Evolutionary conservation across 2,329 filamentous ascomycete genomes (phyloP).

Genomic region (Alternaria rosae): DNA sequence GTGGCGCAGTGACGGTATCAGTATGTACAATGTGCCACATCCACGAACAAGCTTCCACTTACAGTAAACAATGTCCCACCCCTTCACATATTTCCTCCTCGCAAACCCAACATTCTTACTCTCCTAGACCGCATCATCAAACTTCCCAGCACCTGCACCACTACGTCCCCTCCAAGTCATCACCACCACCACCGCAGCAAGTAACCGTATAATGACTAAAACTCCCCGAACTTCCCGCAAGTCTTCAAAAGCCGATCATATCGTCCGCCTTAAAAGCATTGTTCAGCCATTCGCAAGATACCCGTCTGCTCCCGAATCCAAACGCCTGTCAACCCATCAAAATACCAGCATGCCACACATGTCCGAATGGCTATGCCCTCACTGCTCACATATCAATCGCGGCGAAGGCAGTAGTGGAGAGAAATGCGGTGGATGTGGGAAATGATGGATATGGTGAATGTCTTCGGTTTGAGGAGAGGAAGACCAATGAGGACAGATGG

Average conservation of each 20-base stretch:
- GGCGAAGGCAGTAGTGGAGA: background rate
- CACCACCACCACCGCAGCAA: no score
- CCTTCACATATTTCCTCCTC: background rate
- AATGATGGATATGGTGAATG: no score
- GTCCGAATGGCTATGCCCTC: conserved; percentile 1
- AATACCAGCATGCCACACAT: background rate
- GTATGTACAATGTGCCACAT: background rate
- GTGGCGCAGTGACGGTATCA: background rate
- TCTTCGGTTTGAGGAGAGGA: no score
- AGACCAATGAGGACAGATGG: no score
- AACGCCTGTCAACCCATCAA: no score
- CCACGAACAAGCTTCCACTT: background rate
- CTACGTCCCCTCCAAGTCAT: background rate
- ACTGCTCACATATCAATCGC: conserved; percentile 1
- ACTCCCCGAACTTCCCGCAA: background rate
- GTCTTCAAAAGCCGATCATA: background rate
- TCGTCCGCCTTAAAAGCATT: background rate
- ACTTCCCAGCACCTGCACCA: background rate
- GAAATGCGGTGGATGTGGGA: background rate
- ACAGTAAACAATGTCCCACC: background rate
- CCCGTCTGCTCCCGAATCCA: background rate
- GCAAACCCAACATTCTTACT: background rate
- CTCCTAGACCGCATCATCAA: no score
- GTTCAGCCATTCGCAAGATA: background rate
- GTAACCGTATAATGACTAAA: background rate